A percentile compares a stretch with the other conserved stretches of the same genome.
Conservation (phyloP, 768 basidiomycete species). For the Clitopilus passeckerianus region DNA sequence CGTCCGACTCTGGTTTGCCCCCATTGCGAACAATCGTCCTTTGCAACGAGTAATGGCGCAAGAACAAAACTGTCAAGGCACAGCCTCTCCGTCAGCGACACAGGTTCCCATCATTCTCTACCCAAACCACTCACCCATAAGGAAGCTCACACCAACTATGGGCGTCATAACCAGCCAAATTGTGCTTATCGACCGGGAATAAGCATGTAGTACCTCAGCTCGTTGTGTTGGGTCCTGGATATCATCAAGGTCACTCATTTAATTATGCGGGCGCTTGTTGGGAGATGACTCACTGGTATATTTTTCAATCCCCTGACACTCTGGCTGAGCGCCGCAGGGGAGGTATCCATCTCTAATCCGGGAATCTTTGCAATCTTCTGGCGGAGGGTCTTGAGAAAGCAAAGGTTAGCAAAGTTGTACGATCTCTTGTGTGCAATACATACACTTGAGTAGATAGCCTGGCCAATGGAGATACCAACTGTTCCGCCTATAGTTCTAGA, state of each 20-base stretch:
- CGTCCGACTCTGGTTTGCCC: conserved; percentile 15
- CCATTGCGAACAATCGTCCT: conserved; percentile 39
- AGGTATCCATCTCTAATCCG: conserved; percentile 32
- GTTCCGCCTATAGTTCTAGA: conserved; percentile 69
- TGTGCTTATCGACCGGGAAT: conserved; percentile 52
- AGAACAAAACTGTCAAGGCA: conserved; percentile 38
- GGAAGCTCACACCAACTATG: conserved; percentile 45
- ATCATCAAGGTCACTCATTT: not conserved
- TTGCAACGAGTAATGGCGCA: conserved; percentile 57
- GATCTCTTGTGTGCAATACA: conserved; percentile 9
- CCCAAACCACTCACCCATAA: conserved; percentile 37
- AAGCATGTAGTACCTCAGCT: conserved; percentile 51
- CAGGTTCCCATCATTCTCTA: not conserved
- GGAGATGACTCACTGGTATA: conserved; percentile 31
- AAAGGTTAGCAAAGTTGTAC: not conserved
- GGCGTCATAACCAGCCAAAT: conserved; percentile 68
- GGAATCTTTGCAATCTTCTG: conserved; percentile 33
- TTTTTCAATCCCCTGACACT: conserved; percentile 38
- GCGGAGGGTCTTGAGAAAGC: conserved; percentile 24
- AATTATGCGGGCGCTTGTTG: not conserved
- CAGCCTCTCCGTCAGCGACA: conserved; percentile 1
- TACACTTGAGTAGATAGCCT: conserved; percentile 64
- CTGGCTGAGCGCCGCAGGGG: conserved; percentile 37
- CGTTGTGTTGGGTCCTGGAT: conserved; percentile 45
- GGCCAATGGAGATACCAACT: conserved; percentile 68